Evolutionary conservation across 352 stramenopile species (phyloP).

Genomic region (Globisporangium canariense): DNA sequence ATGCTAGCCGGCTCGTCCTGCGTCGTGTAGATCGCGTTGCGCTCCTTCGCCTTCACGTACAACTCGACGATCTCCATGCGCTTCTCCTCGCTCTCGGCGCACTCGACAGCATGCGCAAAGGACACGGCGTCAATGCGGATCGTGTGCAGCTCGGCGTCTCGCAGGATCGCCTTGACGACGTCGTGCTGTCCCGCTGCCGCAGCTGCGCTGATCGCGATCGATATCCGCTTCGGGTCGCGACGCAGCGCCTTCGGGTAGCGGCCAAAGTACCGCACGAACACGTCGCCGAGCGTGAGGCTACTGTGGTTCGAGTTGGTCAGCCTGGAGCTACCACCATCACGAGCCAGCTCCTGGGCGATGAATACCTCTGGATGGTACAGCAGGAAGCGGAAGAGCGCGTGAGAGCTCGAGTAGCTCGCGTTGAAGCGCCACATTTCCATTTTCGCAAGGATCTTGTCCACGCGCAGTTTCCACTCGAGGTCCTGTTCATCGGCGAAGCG

Average conservation of each 20-base stretch:
- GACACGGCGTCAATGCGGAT: conserved; percentile 54
- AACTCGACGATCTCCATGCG: conserved; percentile 53
- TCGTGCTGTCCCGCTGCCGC: conserved; percentile 32
- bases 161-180: conserved; percentile 39
- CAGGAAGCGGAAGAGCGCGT: conserved; percentile 60
- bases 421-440: conserved; percentile 36
- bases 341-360: conserved; percentile 7
- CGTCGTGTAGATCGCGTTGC: conserved; percentile 49
- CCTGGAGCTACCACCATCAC: neutral
- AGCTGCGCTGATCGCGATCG: conserved; percentile 54
- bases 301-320: neutral
- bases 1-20: conserved; percentile 47
- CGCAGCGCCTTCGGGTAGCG: conserved; percentile 35
- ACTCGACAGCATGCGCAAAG: conserved; percentile 62
- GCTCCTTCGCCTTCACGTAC: conserved; percentile 54
- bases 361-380: conserved; percentile 49
- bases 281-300: conserved; percentile 18
- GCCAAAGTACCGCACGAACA: conserved; percentile 51
- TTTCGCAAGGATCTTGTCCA: conserved; percentile 40
- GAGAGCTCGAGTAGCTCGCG: conserved; percentile 60
- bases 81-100: conserved; percentile 34
- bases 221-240: conserved; percentile 50
- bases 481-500: conserved; percentile 34
- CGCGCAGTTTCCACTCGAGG: conserved; percentile 26
- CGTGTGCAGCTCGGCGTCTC: conserved; percentile 32